These are phyloP conservation scores for Trichoderma virens DNA, from an alignment of 495 filamentous ascomycete genomes.

Conservation along the genomic window DNA sequence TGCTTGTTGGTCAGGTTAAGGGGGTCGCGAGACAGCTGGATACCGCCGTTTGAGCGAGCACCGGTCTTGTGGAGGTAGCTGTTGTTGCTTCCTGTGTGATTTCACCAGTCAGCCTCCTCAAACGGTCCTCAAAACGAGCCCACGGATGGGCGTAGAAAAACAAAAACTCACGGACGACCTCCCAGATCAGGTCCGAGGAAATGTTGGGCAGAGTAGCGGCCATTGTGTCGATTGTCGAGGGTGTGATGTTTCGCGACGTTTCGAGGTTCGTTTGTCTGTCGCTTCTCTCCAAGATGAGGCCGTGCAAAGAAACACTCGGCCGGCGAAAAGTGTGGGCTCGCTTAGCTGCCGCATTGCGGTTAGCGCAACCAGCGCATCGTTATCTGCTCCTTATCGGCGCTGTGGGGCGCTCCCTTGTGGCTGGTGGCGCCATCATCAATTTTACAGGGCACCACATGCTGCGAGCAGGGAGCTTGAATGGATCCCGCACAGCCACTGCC, in stretches of 20 bases:
- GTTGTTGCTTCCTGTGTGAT: conserved; percentile 67
- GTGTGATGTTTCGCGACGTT: conserved; percentile 20
- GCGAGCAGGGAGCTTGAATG: not conserved
- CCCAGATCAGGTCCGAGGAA: conserved; percentile 85
- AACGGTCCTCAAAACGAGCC: too few species aligned
- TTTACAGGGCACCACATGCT: conserved; percentile 3
- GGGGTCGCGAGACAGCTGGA: conserved; percentile 87
- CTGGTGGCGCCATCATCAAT: not conserved
- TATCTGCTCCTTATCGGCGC: conserved; percentile 9
- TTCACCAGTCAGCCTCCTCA: too few species aligned
- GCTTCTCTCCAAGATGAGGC: not conserved
- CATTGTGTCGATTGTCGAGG: conserved; percentile 37
- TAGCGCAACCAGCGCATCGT: conserved; percentile 15
- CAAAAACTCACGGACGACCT: conserved; percentile 67
- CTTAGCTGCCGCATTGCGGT: conserved; percentile 28
- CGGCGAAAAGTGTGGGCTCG: conserved; percentile 35
- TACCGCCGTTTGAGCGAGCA: conserved; percentile 48
- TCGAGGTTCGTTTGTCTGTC: conserved; percentile 10
- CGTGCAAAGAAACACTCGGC: not conserved
- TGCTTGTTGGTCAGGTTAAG: conserved; percentile 87
- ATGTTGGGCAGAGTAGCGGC: conserved; percentile 44
- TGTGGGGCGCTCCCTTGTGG: not conserved
- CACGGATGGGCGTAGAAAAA: too few species aligned
- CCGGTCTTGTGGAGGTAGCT: conserved; percentile 86
- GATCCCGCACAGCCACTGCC: not conserved